Percentiles rank a stretch among this genome's conserved stretches.
These are phyloP conservation scores for Melocanna baccifera DNA, from an alignment of 176 grass and related monocot species.

Conservation along the genomic window DNA sequence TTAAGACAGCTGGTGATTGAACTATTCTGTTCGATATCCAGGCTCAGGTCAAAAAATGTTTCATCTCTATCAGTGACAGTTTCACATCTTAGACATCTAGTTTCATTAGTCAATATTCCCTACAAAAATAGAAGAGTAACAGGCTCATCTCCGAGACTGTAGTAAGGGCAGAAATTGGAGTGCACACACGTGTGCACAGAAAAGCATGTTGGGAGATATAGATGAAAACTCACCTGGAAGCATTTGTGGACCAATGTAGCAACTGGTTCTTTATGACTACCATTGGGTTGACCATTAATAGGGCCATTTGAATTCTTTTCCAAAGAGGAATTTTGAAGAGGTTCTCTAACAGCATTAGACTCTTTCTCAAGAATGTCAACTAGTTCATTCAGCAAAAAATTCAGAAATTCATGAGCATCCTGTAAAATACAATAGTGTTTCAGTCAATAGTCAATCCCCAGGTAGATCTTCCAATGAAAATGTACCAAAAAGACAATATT, in stretches of 20 bases:
- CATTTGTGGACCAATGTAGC: conserved; percentile 87
- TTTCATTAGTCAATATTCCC: conserved; percentile 98
- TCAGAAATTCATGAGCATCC: conserved; percentile 99
- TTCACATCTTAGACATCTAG: conserved; percentile 93
- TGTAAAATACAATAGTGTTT: conserved; percentile 36
- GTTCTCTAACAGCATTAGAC: conserved; percentile 44
- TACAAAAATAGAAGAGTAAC: conserved; percentile 33
- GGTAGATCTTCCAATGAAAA: not conserved
- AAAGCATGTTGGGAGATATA: not conserved
- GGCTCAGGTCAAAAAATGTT: conserved; percentile 96
- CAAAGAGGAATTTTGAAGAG: conserved; percentile 42
- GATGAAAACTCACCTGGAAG: conserved; percentile 67
- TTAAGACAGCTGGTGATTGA: conserved; percentile 97
- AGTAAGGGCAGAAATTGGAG: conserved; percentile 9
- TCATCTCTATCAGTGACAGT: conserved; percentile 97
- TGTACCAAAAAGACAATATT: not conserved
- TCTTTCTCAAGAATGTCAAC: conserved; percentile 98
- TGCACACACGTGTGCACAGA: not conserved
- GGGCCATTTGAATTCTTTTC: conserved; percentile 61
- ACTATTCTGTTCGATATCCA: conserved; percentile 98
- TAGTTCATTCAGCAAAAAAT: conserved; percentile 94
- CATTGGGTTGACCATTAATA: conserved; percentile 52
- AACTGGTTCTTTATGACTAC: conserved; percentile 64
- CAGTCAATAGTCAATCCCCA: not conserved
- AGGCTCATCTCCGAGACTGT: conserved; percentile 16